Conservation (phyloP, 2,329 filamentous ascomycete genomes). For the Neoarthrinium moseri region DNA sequence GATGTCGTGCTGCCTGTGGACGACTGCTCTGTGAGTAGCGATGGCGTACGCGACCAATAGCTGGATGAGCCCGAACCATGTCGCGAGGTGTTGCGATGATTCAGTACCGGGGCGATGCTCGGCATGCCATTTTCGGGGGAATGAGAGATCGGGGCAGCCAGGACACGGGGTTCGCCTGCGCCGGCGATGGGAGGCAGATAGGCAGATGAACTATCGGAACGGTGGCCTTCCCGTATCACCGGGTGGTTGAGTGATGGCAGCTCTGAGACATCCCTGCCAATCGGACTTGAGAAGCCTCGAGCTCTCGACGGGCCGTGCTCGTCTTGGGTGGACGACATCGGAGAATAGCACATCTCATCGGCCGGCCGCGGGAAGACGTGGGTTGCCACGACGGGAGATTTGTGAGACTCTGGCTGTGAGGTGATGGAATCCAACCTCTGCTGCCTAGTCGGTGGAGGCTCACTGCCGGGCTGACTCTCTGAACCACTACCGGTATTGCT, state of each 20-base stretch:
- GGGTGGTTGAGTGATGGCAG: conserved; percentile 16
- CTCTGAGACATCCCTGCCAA: conserved; percentile 23
- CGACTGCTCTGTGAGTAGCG: conserved; percentile 44
- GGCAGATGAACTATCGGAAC: conserved; percentile 14
- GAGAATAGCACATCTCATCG: conserved; percentile 45
- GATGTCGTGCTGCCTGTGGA: conserved; percentile 43
- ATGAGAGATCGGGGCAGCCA: conserved; percentile 15
- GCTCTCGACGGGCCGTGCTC: conserved; percentile 15
- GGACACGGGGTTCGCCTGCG: conserved; percentile 19
- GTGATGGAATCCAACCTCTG: conserved; percentile 47
- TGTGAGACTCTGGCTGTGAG: conserved; percentile 45
- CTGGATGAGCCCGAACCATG: conserved; percentile 18
- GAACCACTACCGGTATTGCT: conserved; percentile 45
- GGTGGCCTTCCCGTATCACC: conserved; percentile 20
- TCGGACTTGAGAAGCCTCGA: conserved; percentile 26
- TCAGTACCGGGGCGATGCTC: conserved; percentile 16
- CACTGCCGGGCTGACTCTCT: conserved; percentile 46
- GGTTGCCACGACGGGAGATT: conserved; percentile 36
- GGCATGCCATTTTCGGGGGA: conserved; percentile 23
- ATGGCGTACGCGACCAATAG: conserved; percentile 34
- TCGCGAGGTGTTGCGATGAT: conserved; percentile 11
- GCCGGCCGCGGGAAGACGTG: conserved; percentile 32
- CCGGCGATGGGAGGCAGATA: conserved; percentile 14
- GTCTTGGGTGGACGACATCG: conserved; percentile 37
- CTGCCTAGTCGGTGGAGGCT: conserved; percentile 44